A percentile compares a stretch with the other conserved stretches of the same genome.
Conservation (phyloP, 2,329 filamentous ascomycete genomes). For the Ustilaginoidea virens region DNA sequence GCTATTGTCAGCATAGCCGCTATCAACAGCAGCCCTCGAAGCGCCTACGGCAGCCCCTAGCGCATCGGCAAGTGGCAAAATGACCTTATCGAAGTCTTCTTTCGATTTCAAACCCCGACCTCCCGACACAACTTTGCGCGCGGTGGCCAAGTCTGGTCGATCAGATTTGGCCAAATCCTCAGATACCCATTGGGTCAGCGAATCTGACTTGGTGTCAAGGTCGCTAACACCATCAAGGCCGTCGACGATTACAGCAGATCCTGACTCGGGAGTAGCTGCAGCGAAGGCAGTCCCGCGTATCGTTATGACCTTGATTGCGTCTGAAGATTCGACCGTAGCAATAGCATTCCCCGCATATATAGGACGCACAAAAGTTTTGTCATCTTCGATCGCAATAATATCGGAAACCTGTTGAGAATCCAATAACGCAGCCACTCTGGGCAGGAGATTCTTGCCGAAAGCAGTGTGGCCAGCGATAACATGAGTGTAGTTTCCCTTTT, state of each 20-base stretch:
- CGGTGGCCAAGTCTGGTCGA: conserved; percentile 84
- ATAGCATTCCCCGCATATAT: conserved; percentile 98
- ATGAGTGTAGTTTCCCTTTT: conserved; percentile 87
- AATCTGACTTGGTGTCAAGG: conserved; percentile 63
- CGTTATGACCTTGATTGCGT: conserved; percentile 76
- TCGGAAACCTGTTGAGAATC: conserved; percentile 92
- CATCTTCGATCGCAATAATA: conserved; percentile 70
- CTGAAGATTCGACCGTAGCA: conserved; percentile 81
- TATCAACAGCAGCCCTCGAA: conserved; percentile 88
- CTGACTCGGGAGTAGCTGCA: conserved; percentile 52
- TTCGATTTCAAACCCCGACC: conserved; percentile 94
- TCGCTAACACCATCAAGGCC: conserved; percentile 80
- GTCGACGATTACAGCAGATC: conserved; percentile 62
- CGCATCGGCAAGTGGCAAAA: conserved; percentile 81
- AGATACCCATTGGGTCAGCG: conserved; percentile 74
- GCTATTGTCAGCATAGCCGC: conserved; percentile 95
- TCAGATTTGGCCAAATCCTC: conserved; percentile 90
- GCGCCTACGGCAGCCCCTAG: conserved; percentile 93
- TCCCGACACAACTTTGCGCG: conserved; percentile 77
- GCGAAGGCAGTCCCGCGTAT: conserved; percentile 88
- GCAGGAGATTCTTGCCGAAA: conserved; percentile 91
- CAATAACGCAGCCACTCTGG: conserved; percentile 77
- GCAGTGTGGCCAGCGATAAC: conserved; percentile 82
- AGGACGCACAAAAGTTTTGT: conserved; percentile 88
- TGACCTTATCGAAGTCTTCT: conserved; percentile 88